phyloP scores from a whole-genome alignment of 306 rosid genomes.

The Comarum palustre region DNA sequence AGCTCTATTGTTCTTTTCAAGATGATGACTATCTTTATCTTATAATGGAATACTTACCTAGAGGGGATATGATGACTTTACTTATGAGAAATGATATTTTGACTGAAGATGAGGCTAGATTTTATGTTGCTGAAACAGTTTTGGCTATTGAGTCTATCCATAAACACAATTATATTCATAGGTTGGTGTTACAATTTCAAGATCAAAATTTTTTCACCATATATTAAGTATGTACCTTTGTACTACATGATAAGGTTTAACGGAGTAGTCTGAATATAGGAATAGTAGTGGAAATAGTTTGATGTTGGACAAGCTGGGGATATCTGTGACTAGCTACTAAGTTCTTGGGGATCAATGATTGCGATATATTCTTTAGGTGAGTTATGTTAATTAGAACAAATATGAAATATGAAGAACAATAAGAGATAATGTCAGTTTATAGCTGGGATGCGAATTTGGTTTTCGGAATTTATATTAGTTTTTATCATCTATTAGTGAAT shows the following conservation, averaged over 20 bases:
- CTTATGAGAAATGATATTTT: slow-evolving; percentile 97
- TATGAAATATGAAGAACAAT: background rate
- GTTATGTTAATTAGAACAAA: background rate
- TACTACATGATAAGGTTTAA: slow-evolving; percentile 11
- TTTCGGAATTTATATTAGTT: no score
- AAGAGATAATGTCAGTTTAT: background rate
- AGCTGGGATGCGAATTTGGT: no score
- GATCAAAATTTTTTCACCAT: background rate
- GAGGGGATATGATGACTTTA: slow-evolving; percentile 99
- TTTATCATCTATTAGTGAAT: no score
- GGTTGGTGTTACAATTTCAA: slow-evolving; percentile 41
- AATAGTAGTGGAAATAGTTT: background rate
- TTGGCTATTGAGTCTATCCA: slow-evolving; percentile 95
- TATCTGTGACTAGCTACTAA: background rate
- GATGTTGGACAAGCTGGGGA: background rate
- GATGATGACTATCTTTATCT: slow-evolving; percentile 91
- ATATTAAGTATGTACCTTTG: background rate
- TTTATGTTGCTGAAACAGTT: slow-evolving; percentile 87
- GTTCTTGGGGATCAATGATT: background rate
- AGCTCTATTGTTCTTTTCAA: slow-evolving; percentile 92
- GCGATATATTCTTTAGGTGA: background rate
- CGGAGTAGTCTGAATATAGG: background rate
- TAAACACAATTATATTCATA: slow-evolving; percentile 87
- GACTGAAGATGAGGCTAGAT: slow-evolving; percentile 91
- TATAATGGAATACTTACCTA: slow-evolving; percentile 96